A percentile compares a stretch with the other conserved stretches of the same genome.
Evolutionary conservation across 495 filamentous ascomycete genomes (phyloP).

Genomic region (Aspergillus asperescens): DNA sequence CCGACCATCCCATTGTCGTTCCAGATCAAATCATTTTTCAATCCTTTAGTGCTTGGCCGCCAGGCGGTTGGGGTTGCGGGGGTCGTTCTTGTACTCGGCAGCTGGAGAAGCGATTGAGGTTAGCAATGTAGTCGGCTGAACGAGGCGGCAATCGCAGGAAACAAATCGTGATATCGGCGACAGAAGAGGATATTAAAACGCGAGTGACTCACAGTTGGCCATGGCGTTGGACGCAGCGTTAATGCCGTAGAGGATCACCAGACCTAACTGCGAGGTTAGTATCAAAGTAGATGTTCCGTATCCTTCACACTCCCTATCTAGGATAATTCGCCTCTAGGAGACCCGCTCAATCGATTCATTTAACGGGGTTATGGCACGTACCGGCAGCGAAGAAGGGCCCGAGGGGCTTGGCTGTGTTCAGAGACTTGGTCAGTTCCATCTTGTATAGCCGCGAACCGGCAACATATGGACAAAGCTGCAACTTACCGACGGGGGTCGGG

Average conservation of each 20-base stretch:
- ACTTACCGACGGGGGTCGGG: constrained; percentile 78
- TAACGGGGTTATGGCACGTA: constrained; percentile 46
- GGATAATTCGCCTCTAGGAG: background rate
- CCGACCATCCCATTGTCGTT: constrained; percentile 11
- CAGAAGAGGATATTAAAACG: background rate
- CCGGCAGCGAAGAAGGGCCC: constrained; percentile 90
- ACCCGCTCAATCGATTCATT: background rate
- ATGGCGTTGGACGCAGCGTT: constrained; percentile 67
- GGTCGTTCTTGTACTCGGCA: constrained; percentile 93
- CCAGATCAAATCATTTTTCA: background rate
- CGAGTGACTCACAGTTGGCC: constrained; percentile 61
- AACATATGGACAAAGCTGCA: constrained; percentile 18
- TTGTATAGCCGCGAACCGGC: too few relatives aligned
- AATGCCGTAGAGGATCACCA: constrained; percentile 81
- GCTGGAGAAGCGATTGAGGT: constrained; percentile 45
- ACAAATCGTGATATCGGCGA: too few relatives aligned
- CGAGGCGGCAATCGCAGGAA: too few relatives aligned
- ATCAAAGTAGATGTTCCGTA: constrained; percentile 14
- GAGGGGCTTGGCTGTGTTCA: constrained; percentile 70
- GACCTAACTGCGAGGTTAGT: constrained; percentile 46
- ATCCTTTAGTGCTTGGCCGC: constrained; percentile 40
- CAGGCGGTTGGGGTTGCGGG: constrained; percentile 75
- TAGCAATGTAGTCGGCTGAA: constrained; percentile 11
- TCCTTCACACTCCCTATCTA: background rate
- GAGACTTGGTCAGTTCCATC: constrained; percentile 28